A percentile compares a stretch with the other conserved stretches of the same genome.
Evolutionary conservation across 257 asterid genomes (phyloP).

Genomic region (Verbascum thapsus): DNA sequence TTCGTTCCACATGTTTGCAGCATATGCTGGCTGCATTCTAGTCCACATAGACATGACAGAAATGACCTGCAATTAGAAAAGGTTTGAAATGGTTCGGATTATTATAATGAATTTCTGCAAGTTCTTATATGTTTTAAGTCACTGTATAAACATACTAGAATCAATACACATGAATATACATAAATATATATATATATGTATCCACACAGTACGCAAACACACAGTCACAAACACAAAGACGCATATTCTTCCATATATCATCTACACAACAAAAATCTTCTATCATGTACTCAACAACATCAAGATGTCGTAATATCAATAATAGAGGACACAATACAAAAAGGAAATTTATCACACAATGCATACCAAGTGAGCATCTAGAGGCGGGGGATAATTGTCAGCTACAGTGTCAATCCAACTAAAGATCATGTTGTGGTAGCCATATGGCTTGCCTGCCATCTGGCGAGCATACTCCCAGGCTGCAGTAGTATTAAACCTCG

Average conservation of each 20-base stretch:
- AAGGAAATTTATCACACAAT: not conserved
- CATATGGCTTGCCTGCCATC: constrained; percentile 98
- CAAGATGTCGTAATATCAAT: constrained; percentile 11
- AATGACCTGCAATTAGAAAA: constrained; percentile 67
- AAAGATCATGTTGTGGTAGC: constrained; percentile 98
- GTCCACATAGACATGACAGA: constrained; percentile 99
- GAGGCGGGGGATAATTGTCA: constrained; percentile 95
- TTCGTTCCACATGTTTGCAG: constrained; percentile 99
- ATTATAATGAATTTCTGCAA: constrained; percentile 1
- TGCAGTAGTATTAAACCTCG: constrained; percentile 73
- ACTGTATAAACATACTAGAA: not conserved
- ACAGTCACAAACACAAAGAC: too few relatives aligned
- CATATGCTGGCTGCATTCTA: constrained; percentile 97
- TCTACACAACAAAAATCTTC: not conserved
- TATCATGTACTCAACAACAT: not conserved
- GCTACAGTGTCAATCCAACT: constrained; percentile 98
- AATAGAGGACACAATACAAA: not conserved
- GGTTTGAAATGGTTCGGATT: constrained; percentile 1
- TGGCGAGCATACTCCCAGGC: constrained; percentile 91
- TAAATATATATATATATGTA: too few relatives aligned
- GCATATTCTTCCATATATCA: not conserved
- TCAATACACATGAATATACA: not conserved
- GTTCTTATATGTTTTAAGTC: not conserved
- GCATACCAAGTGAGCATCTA: constrained; percentile 99
- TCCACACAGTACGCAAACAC: too few relatives aligned